phyloP scores from a whole-genome alignment of 2,329 filamentous ascomycete genomes.

The Aspergillus ochraceus region DNA sequence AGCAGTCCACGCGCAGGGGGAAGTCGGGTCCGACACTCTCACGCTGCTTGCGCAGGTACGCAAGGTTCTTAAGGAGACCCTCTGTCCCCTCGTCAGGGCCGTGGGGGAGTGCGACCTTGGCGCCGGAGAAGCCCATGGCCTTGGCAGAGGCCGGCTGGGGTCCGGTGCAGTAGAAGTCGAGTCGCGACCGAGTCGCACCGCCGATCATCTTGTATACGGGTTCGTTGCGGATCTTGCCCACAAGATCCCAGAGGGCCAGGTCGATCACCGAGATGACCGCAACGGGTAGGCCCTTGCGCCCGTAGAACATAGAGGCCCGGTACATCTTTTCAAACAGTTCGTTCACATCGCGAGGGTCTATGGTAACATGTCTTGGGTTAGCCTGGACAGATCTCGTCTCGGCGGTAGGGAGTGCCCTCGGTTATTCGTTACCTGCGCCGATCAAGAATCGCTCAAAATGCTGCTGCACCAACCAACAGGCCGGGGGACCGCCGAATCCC shows the following conservation, averaged over 20 bases:
- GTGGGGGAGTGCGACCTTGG: conserved; percentile 86
- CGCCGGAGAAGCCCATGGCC: conserved; percentile 84
- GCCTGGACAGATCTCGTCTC: not conserved
- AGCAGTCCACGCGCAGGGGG: conserved; percentile 93
- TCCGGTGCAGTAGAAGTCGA: conserved; percentile 94
- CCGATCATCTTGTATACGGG: conserved; percentile 94
- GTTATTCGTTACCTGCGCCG: conserved; percentile 59
- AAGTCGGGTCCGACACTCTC: conserved; percentile 85
- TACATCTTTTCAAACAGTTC: conserved; percentile 97
- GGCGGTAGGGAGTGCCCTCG: not conserved
- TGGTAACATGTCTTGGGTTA: not conserved
- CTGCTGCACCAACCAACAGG: conserved; percentile 89
- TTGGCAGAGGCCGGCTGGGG: conserved; percentile 79
- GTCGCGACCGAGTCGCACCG: conserved; percentile 76
- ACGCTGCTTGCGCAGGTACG: conserved; percentile 81
- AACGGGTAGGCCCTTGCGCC: conserved; percentile 84
- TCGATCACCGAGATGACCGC: conserved; percentile 95
- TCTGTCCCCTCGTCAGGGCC: conserved; percentile 82
- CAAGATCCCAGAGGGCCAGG: conserved; percentile 85
- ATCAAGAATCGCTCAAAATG: conserved; percentile 92
- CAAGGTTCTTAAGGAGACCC: conserved; percentile 84
- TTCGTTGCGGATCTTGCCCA: conserved; percentile 88
- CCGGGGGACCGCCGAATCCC: conserved; percentile 88
- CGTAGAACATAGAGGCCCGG: conserved; percentile 93
- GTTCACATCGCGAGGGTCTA: conserved; percentile 87